Evolutionary conservation across 2,329 filamentous ascomycete genomes (phyloP).

Genomic region (Colletotrichum noveboracense): DNA sequence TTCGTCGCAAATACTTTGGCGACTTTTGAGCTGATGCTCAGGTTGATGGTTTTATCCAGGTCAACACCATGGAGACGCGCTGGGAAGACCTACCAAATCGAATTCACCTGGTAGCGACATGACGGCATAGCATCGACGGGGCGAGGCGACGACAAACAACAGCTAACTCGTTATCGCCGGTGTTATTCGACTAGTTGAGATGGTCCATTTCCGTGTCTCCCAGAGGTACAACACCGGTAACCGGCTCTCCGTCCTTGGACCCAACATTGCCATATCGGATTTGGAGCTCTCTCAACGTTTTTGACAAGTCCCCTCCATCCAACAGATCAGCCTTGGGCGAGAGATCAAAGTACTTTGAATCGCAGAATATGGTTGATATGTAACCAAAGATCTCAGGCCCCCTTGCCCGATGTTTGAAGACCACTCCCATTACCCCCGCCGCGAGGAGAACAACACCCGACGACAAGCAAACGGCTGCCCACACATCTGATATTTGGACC

Average conservation of each 20-base stretch:
- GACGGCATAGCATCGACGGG: background rate
- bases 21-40: constrained; percentile 8
- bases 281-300: background rate
- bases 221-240: background rate
- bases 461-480: background rate
- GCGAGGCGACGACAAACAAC: background rate
- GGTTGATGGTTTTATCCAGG: background rate
- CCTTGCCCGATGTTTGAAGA: background rate
- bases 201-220: background rate
- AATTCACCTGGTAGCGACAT: background rate
- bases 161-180: background rate
- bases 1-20: constrained; percentile 23
- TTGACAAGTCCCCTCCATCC: background rate
- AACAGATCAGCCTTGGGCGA: background rate
- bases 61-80: background rate
- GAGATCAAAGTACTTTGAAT: background rate
- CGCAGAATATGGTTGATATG: background rate
- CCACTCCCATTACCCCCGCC: background rate
- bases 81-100: background rate
- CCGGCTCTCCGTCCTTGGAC: background rate
- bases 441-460: background rate
- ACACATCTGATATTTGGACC: background rate
- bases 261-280: background rate
- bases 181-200: background rate
- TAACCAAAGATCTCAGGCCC: background rate